Base-by-base conservation (phyloP, 1,284 basidiomycete species). In the Boletus albobrunnescens region DNA sequence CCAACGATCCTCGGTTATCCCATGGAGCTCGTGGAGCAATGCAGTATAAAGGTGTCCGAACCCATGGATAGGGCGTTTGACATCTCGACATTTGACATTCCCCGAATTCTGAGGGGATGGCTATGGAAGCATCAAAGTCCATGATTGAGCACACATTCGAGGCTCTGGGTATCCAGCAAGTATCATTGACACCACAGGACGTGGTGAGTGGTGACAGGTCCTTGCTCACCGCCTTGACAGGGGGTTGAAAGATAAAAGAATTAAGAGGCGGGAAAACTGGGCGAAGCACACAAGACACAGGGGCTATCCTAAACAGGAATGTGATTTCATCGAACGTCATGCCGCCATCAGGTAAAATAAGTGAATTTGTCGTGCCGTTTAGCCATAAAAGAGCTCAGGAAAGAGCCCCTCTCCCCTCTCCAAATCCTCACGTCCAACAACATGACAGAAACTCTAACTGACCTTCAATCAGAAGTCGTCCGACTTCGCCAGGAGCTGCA, bases 401-500 rank as follows among this genome's bases (percentile, higher is more conserved):
- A 10, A 1, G n/a, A 11, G 14, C 23, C 32, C 31, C 24, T 12
- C 31, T 8, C 39, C 36, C 36, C 32, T 45, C 37, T 44, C 17
- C 14, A n/a, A n/a, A 9, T 16, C 31, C 16, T n/a, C 26, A 16
- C 20, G 3, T 13, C 22, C 24, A 8, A 22, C 3, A 49, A 6
- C 43, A 67, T 66, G 64, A n/a, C 45, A 35, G 14, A 50, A 0
- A 44, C 44, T 16, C 3, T 39, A 26, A 37, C 45, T n/a, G 41
- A 57, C 2, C 71, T 82, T 49, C 71, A 80, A 47, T 70, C 73
- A 35, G 75, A 84, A 61, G 67, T 82, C 33, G 66, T 70, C 56
- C 76, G 73, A 56, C 78, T 83, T 50, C 74, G 71, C 33, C 70
- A 78, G 45, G 73, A 83, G 60, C 57, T 84, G 14, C 63, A 76